These are phyloP conservation scores for Ascochyta rabiei DNA, from an alignment of 2,329 filamentous ascomycete species.

Conservation along the genomic window DNA sequence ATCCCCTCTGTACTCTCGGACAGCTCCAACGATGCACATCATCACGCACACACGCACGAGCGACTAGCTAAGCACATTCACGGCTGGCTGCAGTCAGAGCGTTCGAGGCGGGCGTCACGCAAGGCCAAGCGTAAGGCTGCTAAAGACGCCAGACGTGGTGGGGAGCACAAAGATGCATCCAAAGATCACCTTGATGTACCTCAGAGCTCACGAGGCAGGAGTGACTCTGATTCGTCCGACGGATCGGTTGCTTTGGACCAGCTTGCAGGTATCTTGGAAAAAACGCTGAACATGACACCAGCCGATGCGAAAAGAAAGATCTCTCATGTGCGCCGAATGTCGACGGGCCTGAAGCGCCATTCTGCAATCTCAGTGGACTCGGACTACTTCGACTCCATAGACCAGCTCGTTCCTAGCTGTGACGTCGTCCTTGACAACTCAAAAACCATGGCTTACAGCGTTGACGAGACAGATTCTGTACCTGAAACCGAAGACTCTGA, in stretches of 20 bases:
- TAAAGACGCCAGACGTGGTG: slow-evolving; percentile 45
- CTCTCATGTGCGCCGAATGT: slow-evolving; percentile 36
- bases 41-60: slow-evolving; percentile 38
- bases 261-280: slow-evolving; percentile 79
- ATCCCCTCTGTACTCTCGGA: slow-evolving; percentile 39
- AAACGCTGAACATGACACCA: slow-evolving; percentile 59
- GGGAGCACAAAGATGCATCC: not conserved
- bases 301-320: slow-evolving; percentile 41
- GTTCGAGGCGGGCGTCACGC: slow-evolving; percentile 66
- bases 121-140: slow-evolving; percentile 59
- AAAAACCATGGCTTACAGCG: slow-evolving; percentile 79
- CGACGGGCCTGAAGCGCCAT: slow-evolving; percentile 50
- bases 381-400: slow-evolving; percentile 78
- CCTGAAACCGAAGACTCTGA: slow-evolving; percentile 56
- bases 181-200: slow-evolving; percentile 4
- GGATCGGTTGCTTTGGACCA: slow-evolving; percentile 77
- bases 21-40: slow-evolving; percentile 30
- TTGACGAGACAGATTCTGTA: slow-evolving; percentile 56
- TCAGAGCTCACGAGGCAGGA: slow-evolving; percentile 48
- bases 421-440: slow-evolving; percentile 88
- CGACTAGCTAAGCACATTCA: slow-evolving; percentile 73
- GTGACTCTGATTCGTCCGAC: slow-evolving; percentile 64
- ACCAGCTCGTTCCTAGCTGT: slow-evolving; percentile 81
- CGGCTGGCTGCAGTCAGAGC: slow-evolving; percentile 85
- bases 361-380: slow-evolving; percentile 76